Percentiles rank a stretch among this genome's conserved stretches.
Conservation (phyloP, 495 filamentous ascomycete species). For the Hypoxylon lienhwacheense region DNA sequence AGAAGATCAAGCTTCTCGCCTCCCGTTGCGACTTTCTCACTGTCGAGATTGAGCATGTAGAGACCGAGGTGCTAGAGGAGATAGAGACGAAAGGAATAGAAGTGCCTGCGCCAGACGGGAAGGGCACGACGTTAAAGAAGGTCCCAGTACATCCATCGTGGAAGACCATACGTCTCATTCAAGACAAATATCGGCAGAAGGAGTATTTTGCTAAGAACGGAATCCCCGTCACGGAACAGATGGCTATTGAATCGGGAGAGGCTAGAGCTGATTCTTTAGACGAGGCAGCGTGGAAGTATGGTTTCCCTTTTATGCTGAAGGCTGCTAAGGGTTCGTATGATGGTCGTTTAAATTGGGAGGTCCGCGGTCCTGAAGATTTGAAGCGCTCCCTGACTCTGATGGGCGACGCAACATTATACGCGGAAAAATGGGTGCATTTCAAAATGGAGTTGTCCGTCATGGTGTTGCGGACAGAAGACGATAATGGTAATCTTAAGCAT, state of each 20-base stretch:
- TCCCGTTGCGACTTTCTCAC: constrained; percentile 80
- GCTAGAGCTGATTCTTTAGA: constrained; percentile 60
- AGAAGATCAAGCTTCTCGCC: constrained; percentile 76
- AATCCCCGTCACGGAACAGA: constrained; percentile 72
- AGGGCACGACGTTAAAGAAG: constrained; percentile 42
- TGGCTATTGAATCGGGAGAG: constrained; percentile 56
- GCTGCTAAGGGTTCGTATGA: constrained; percentile 92
- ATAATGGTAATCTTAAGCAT: constrained; percentile 49
- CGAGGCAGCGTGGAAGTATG: constrained; percentile 64
- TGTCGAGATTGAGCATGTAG: constrained; percentile 97
- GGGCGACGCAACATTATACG: constrained; percentile 74
- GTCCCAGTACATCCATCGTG: constrained; percentile 80
- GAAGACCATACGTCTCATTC: constrained; percentile 86
- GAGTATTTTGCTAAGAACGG: constrained; percentile 67
- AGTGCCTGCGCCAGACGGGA: constrained; percentile 48
- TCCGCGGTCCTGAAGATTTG: constrained; percentile 69
- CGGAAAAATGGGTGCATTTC: constrained; percentile 89
- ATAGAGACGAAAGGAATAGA: constrained; percentile 62
- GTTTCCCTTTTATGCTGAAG: constrained; percentile 94
- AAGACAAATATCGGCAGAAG: constrained; percentile 96
- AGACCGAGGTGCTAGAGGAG: constrained; percentile 88
- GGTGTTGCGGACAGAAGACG: constrained; percentile 87
- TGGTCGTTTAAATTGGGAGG: constrained; percentile 85
- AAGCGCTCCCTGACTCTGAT: constrained; percentile 67
- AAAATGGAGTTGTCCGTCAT: constrained; percentile 88